These are phyloP conservation scores for Zea luxurians DNA, from an alignment of 176 grass and related monocot genomes.

Conservation along the genomic window DNA sequence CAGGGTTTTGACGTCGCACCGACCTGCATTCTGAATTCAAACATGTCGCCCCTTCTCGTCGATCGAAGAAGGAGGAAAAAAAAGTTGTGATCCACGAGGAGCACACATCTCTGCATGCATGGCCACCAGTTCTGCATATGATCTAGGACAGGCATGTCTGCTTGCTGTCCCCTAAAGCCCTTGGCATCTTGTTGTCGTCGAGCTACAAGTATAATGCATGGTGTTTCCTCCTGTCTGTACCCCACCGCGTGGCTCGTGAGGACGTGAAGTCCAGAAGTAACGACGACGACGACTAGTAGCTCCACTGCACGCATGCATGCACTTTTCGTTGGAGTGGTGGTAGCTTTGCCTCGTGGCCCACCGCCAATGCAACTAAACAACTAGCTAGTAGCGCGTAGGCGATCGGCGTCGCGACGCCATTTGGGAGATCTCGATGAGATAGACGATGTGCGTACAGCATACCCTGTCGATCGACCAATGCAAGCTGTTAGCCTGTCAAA, in stretches of 20 bases:
- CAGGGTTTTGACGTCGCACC: not conserved
- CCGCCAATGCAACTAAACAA: not conserved
- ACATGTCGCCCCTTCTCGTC: not conserved
- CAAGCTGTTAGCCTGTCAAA: not conserved
- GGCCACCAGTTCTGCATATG: not conserved
- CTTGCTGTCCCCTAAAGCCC: slow-evolving; percentile 18
- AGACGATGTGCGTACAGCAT: not conserved
- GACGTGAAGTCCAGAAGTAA: not conserved
- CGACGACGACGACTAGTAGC: not conserved
- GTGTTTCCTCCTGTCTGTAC: not conserved
- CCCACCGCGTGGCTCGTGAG: not conserved
- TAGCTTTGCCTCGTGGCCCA: not conserved
- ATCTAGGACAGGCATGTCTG: slow-evolving; percentile 8
- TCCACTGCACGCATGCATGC: not conserved
- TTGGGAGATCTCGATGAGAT: slow-evolving; percentile 5
- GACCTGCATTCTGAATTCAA: not conserved
- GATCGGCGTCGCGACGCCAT: not conserved
- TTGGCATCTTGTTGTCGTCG: slow-evolving; percentile 29
- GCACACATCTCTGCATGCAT: slow-evolving; percentile 31
- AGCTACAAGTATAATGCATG: not conserved
- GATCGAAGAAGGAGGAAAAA: not conserved
- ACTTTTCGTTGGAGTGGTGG: not conserved
- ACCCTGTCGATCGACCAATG: not conserved
- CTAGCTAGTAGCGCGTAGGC: not conserved
- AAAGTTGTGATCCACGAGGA: slow-evolving; percentile 33